phyloP scores from a whole-genome alignment of 2,329 filamentous ascomycete species.

The Chalaropsis thielavioides region DNA sequence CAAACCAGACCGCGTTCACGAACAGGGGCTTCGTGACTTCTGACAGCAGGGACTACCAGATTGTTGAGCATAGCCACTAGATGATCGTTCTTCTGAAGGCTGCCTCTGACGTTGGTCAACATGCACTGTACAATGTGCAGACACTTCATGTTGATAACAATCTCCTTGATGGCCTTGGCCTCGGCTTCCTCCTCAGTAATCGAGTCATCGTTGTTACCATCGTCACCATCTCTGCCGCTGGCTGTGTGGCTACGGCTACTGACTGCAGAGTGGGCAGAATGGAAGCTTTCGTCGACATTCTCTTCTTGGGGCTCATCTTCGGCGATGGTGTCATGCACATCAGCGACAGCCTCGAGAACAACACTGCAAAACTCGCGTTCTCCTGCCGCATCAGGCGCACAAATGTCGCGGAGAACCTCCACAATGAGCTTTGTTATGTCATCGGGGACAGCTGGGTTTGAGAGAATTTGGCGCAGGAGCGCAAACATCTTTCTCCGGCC shows the following conservation, averaged over 20 bases:
- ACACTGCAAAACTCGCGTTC: slow-evolving; percentile 74
- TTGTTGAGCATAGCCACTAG: slow-evolving; percentile 98
- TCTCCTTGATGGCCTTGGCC: slow-evolving; percentile 70
- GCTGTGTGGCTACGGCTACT: slow-evolving; percentile 42
- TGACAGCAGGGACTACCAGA: slow-evolving; percentile 84
- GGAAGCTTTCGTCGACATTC: slow-evolving; percentile 60
- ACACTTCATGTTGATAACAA: slow-evolving; percentile 97
- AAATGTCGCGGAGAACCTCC: slow-evolving; percentile 69
- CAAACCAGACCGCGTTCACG: slow-evolving; percentile 82
- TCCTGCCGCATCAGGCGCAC: slow-evolving; percentile 56
- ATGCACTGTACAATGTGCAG: slow-evolving; percentile 95
- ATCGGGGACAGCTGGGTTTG: slow-evolving; percentile 76
- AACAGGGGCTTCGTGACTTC: slow-evolving; percentile 83
- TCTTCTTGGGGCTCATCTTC: slow-evolving; percentile 43
- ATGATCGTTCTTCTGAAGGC: slow-evolving; percentile 76
- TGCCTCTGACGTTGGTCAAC: slow-evolving; percentile 80
- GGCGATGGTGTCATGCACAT: slow-evolving; percentile 88
- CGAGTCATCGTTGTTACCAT: slow-evolving; percentile 19
- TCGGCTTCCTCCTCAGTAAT: slow-evolving; percentile 50
- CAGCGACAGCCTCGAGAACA: slow-evolving; percentile 83
- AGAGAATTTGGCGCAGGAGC: slow-evolving; percentile 70
- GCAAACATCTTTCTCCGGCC: slow-evolving; percentile 93
- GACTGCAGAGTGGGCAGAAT: slow-evolving; percentile 78
- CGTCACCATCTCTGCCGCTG: slow-evolving; percentile 30
- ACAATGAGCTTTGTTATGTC: slow-evolving; percentile 81